Percentiles rank a stretch among this genome's conserved stretches.
phyloP scores from a whole-genome alignment of 2,329 filamentous ascomycete genomes.

The Venturia pyrina region DNA sequence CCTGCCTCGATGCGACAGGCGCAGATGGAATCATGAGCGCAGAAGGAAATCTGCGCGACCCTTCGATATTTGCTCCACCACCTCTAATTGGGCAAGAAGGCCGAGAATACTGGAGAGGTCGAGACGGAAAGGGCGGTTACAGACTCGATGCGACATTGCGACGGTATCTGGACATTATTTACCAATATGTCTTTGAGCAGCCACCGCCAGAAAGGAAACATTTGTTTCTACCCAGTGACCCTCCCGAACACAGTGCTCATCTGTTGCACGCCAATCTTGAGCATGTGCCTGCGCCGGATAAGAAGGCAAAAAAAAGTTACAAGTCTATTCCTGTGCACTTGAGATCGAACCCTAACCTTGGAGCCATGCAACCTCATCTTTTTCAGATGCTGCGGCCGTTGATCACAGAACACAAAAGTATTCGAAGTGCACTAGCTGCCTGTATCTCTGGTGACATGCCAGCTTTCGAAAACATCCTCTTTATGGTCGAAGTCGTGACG shows the following conservation, averaged over 20 bases:
- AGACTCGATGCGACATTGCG: constrained; percentile 79
- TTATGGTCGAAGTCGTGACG: constrained; percentile 64
- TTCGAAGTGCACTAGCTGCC: constrained; percentile 73
- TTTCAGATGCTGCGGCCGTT: constrained; percentile 85
- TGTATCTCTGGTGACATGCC: constrained; percentile 60
- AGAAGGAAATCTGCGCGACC: constrained; percentile 89
- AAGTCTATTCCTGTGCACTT: constrained; percentile 31
- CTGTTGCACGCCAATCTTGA: constrained; percentile 18
- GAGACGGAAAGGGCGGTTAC: constrained; percentile 71
- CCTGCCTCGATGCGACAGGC: constrained; percentile 72
- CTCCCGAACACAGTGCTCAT: constrained; percentile 24
- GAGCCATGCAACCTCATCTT: constrained; percentile 79
- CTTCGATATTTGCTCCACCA: constrained; percentile 66
- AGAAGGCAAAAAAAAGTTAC: constrained; percentile 33
- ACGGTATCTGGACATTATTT: constrained; percentile 83
- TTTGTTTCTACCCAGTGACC: constrained; percentile 58
- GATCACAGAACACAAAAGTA: constrained; percentile 67
- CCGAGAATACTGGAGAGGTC: constrained; percentile 78
- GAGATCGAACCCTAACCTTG: constrained; percentile 53
- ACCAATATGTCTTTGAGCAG: constrained; percentile 61
- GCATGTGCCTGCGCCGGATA: constrained; percentile 16
- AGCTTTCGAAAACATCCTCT: constrained; percentile 66
- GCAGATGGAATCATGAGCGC: constrained; percentile 93
- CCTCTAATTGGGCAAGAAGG: constrained; percentile 56
- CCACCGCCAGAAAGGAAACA: constrained; percentile 58